These are phyloP conservation scores for Colletotrichum aenigma DNA, from an alignment of 2,329 filamentous ascomycete genomes.

Conservation along the genomic window DNA sequence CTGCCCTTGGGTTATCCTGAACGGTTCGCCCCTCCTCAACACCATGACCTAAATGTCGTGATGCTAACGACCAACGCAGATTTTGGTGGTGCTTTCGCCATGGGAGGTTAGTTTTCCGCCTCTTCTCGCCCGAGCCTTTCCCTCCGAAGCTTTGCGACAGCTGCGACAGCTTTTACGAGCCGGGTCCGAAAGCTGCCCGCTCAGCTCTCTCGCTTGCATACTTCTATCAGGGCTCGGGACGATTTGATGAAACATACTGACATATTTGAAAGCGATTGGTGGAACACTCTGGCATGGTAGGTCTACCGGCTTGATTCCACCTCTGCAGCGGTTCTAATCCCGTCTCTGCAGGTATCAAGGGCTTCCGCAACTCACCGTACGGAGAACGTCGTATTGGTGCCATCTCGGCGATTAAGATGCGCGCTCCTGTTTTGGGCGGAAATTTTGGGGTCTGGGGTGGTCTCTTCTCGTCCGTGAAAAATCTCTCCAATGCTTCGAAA, in stretches of 20 bases:
- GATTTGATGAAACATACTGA: not conserved
- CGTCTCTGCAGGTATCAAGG: constrained; percentile 67
- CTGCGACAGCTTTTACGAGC: not conserved
- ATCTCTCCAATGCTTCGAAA: no score
- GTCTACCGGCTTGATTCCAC: accelerated
- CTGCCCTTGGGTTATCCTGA: constrained; percentile 94
- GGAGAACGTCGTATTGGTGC: constrained; percentile 96
- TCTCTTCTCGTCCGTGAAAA: no score
- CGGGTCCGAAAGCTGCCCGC: not conserved
- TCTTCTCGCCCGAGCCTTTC: accelerated
- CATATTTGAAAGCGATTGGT: constrained; percentile 58
- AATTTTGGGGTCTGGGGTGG: constrained; percentile 83
- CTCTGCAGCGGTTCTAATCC: not conserved
- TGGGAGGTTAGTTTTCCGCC: constrained; percentile 64
- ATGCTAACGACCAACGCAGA: constrained; percentile 38
- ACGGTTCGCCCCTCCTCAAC: not conserved
- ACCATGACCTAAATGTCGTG: not conserved
- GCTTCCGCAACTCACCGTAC: constrained; percentile 86
- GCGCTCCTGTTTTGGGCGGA: constrained; percentile 92
- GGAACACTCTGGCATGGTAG: constrained; percentile 89
- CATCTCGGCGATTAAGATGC: constrained; percentile 95
- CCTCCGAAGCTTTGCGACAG: not conserved
- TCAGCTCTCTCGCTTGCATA: not conserved
- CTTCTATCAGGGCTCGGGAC: not conserved
- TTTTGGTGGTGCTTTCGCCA: constrained; percentile 95